Conservation (phyloP, 208 protist species). For the Leishmania braziliensis region DNA sequence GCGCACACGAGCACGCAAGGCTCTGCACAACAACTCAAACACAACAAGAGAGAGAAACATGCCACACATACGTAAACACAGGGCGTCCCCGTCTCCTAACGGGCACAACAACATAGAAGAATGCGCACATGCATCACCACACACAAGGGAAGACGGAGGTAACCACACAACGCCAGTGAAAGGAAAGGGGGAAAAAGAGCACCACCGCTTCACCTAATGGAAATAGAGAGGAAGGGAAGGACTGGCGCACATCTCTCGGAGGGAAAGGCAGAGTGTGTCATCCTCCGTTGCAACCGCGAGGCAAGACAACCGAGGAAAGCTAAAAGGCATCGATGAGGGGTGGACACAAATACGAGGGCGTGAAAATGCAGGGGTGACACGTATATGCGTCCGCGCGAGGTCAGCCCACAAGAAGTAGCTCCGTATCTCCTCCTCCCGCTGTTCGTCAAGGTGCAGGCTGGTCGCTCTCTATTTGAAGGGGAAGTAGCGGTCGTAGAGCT, state of each 20-base stretch:
- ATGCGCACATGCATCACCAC: not conserved
- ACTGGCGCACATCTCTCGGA: not conserved
- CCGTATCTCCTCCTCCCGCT: not conserved
- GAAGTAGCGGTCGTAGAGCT: slow-evolving; percentile 85
- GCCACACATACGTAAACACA: not conserved
- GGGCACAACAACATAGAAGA: not conserved
- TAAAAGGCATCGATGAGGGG: not conserved
- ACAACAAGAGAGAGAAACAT: not conserved
- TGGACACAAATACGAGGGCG: not conserved
- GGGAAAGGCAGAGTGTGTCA: not conserved
- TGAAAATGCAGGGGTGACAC: not conserved
- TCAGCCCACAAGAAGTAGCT: not conserved
- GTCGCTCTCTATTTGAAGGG: slow-evolving; percentile 15
- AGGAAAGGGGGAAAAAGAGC: not conserved
- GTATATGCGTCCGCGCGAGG: not conserved
- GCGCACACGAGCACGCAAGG: not conserved
- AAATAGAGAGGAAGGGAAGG: not conserved
- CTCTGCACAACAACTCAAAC: not conserved
- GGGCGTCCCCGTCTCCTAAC: not conserved
- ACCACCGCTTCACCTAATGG: not conserved
- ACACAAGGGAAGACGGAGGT: not conserved
- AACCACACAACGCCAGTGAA: not conserved
- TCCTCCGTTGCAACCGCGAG: not conserved
- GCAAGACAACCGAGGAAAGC: not conserved
- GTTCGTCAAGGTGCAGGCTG: not conserved